Conservation (phyloP, 441 rosid species). For the Raphanus hybrid region DNA sequence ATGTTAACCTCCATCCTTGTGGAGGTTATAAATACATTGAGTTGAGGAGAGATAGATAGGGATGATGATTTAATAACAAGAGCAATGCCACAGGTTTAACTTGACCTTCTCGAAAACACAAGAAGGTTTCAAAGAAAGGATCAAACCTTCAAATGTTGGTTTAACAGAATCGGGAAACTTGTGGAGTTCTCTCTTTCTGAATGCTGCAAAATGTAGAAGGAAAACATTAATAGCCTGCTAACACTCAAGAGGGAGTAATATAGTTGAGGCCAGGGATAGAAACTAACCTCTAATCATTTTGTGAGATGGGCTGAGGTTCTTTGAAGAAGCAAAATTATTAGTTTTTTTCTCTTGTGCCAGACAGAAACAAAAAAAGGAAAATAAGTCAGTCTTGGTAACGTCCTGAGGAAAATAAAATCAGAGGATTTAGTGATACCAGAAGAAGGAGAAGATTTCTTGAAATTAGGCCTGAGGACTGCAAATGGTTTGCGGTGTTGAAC, state of each 20-base stretch:
- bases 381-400: neutral
- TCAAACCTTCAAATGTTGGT: conserved; percentile 21
- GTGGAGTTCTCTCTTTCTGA: conserved; percentile 42
- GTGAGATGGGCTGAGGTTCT: conserved; percentile 46
- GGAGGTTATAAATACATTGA: neutral
- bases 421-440: conserved; percentile 41
- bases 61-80: neutral
- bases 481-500: conserved; percentile 39
- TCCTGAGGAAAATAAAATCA: neutral
- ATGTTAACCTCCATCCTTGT: neutral
- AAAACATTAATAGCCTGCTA: conserved; percentile 19
- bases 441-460: conserved; percentile 45
- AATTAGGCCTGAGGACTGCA: conserved; percentile 47
- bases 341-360: conserved; percentile 43
- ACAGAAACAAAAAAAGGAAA: neutral
- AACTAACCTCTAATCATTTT: conserved; percentile 45
- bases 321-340: conserved; percentile 31
- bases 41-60: neutral
- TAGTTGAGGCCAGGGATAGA: neutral
- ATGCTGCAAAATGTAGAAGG: conserved; percentile 26
- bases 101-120: neutral
- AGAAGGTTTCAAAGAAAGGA: neutral
- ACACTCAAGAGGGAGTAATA: conserved; percentile 3
- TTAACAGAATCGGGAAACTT: conserved; percentile 33
- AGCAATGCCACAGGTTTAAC: neutral